Evolutionary conservation across 1,139 yeast genomes (phyloP), one percentile per base, ranked within the genome.

Genomic region (Taiozyma sp.): DNA sequence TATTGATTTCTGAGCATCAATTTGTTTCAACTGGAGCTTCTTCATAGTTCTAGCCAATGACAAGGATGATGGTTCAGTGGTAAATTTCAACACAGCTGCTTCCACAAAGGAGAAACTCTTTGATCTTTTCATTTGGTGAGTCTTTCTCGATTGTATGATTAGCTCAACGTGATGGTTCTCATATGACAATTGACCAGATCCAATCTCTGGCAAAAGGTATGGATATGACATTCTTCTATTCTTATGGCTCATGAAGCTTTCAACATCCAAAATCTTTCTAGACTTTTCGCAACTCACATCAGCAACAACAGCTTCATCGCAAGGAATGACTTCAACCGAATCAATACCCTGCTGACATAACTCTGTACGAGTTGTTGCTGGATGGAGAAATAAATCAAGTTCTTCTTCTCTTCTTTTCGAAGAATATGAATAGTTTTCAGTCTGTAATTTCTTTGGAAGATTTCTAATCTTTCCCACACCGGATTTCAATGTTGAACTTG

Each of bases 171-270:
- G n/a, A 45, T 63, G 63, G 45, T 59, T 62, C n/a, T 61, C 58
- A 45, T 64, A 65, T 4, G 48, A 47, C 21, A 60, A 24, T 45
- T 59, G 62, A 48, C 69, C 67, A 30, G 71, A 57, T 49, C 70
- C 72, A 6, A 64, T 55, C 28, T 75, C 78, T 1, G 55, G 46
- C 9, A 59, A 50, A 9, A 67, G 47, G 43, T 64, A 67, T 2
- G 84, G 83, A 47, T 56, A 72, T 1, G 84, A 77, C 48, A 69
- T 68, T 48, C 84, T 66, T 53, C 83, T 63, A 47, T 72, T 70
- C 51, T 76, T 61, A 14, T 63, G 64, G 21, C 39, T 37, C 41
- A 37, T 37, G 14, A 37, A 37, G 8, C 14, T 37, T 19, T 37
- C 14, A 37, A 37, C 41, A 19, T 37, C 41, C 14, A 37, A 37